A percentile compares a stretch with the other conserved stretches of the same genome.
Evolutionary conservation across 1,284 basidiomycete species (phyloP).

Genomic region (Cryptococcus sp.): DNA sequence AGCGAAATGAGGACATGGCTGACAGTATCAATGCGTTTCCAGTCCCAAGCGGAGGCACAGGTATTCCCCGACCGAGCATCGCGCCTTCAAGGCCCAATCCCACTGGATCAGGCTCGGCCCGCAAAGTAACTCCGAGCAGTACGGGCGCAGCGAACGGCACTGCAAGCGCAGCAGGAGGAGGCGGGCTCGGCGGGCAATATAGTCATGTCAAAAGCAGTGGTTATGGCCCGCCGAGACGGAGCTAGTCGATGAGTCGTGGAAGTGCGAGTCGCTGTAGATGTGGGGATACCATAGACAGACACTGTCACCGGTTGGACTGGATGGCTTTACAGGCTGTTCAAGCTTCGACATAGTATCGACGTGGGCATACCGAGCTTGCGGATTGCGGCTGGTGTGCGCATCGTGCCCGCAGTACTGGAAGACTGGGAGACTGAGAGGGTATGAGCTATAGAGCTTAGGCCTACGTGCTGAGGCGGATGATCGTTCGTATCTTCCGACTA

Average conservation of each 20-base stretch:
- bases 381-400: no score
- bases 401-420: no score
- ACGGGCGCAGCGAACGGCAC: conserved; percentile 6
- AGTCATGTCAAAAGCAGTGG: conserved; percentile 49
- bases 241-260: neutral
- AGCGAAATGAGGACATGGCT: neutral
- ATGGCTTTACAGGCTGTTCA: no score
- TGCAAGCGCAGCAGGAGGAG: conserved; percentile 20
- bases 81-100: conserved; percentile 6
- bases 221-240: conserved; percentile 38
- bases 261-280: no score
- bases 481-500: no score
- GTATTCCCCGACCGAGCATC: conserved; percentile 19
- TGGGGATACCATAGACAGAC: no score
- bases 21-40: neutral
- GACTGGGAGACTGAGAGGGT: no score
- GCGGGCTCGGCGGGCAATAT: conserved; percentile 36
- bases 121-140: conserved; percentile 1
- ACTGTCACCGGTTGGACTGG: no score
- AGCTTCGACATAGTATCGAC: no score
- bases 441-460: no score
- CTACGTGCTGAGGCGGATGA: no score
- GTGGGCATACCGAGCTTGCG: no score
- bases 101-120: neutral
- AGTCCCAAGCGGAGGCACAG: conserved; percentile 8